These are phyloP conservation scores for Dendrobium officinale DNA, from an alignment of 106 monocot genomes.

Conservation along the genomic window DNA sequence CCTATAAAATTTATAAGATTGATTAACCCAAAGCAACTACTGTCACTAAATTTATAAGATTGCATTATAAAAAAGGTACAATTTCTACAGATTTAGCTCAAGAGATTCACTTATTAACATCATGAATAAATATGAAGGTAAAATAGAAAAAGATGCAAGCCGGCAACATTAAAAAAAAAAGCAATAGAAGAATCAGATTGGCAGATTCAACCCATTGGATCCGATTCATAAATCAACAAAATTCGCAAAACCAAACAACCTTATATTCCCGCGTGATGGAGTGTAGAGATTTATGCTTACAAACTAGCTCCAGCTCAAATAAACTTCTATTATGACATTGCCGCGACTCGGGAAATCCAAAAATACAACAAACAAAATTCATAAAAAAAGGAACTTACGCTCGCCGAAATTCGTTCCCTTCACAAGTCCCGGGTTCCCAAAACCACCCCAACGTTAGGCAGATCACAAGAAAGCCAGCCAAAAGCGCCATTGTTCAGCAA, in stretches of 20 bases:
- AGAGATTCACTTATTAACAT: neutral
- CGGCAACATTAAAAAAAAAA: neutral
- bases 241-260: neutral
- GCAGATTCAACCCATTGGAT: neutral
- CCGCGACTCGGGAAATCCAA: neutral
- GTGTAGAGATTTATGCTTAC: neutral
- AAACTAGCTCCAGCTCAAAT: neutral
- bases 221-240: neutral
- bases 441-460: conserved; percentile 14
- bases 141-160: neutral
- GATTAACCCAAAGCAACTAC: neutral
- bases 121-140: neutral
- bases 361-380: neutral
- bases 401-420: conserved; percentile 30
- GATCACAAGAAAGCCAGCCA: conserved; percentile 8
- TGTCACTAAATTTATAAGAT: neutral
- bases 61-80: neutral
- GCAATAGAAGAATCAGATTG: neutral
- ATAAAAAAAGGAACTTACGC: conserved; percentile 35
- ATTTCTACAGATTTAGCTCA: neutral
- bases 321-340: neutral
- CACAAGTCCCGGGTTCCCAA: conserved; percentile 12
- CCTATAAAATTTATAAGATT: neutral
- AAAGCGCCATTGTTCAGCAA: conserved; percentile 5
- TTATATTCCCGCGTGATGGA: neutral